Base-by-base conservation (phyloP, 2,329 filamentous ascomycete species). In the Colletotrichum abscissum region DNA sequence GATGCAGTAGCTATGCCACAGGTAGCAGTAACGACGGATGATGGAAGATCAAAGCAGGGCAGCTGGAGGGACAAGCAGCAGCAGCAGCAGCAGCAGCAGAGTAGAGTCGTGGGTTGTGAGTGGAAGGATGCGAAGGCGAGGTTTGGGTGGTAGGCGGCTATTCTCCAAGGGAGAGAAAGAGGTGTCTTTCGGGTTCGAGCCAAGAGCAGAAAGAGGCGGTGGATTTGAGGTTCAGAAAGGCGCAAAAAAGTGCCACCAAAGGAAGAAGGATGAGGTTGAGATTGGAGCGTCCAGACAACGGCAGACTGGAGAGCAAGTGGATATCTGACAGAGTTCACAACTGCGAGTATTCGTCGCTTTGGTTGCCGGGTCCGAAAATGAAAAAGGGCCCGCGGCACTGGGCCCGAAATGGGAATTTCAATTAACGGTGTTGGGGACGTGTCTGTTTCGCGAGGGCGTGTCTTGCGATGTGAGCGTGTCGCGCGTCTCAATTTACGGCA, bases 381-480 rank as follows among this genome's bases (percentile, higher is more conserved):
- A 26, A 28, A 72, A 64, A 64, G 66, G 59, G 46, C 38, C 69
- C 69, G 64, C 58, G 56, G 22, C 52, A 52, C 54, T 67, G 63
- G 35, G 22, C 73, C 69, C 38, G 69, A 74, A 49, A 69, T 19
- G n/a, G 72, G 74, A 71, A 69, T 68, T 74, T 75, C 74, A 75
- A 75, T 75, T 75, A 75, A 75, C 65, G 60, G 59, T 63, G 57
- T 46, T 22, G 24, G 9, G 54, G 83, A 82, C 84, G 84, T 86
- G 84, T 86, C 82, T 65, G 78, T 85, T 85, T 86, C 84, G 84
- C 82, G 84, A 72, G 69, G 42, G 79, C 82, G 84, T 68, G 69
- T 78, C 78, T 81, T 83, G 82, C 81, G 82, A 79, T 72, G n/a
- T 46, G 62, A 63, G 26, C 69, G 73, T 74, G 69, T 73, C 69